phyloP scores from a whole-genome alignment of 1,284 basidiomycete species.

The Paramarasmius palmivorus region DNA sequence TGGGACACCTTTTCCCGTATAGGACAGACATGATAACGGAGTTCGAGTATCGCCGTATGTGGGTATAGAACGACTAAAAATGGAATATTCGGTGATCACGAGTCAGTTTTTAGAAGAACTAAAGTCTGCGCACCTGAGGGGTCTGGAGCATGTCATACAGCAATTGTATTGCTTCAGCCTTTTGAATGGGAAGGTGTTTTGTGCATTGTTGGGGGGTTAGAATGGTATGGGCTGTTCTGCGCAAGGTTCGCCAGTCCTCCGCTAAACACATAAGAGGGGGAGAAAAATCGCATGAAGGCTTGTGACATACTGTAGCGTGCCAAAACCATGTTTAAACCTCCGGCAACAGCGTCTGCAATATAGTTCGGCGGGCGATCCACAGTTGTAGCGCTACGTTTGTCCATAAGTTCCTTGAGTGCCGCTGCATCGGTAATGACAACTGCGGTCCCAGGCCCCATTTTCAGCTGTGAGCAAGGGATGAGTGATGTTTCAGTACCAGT shows the following conservation, averaged over 20 bases:
- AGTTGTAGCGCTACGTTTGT: slow-evolving; percentile 12
- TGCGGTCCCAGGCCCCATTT: slow-evolving; percentile 12
- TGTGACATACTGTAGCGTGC: slow-evolving; percentile 13
- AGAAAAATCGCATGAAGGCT: too few species aligned
- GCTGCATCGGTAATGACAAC: slow-evolving; percentile 15
- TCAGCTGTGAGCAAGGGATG: slow-evolving; percentile 10
- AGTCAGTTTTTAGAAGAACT: not conserved
- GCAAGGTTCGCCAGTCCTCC: slow-evolving; percentile 25
- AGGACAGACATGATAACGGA: slow-evolving; percentile 30
- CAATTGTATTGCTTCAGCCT: slow-evolving; percentile 31
- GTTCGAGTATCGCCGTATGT: slow-evolving; percentile 26
- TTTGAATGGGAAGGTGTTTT: slow-evolving; percentile 26
- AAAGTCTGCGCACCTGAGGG: slow-evolving; percentile 23
- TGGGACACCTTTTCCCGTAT: slow-evolving; percentile 30
- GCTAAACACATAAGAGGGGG: slow-evolving; percentile 14
- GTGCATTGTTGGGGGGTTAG: slow-evolving; percentile 26
- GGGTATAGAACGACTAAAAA: slow-evolving; percentile 26
- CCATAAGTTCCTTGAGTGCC: slow-evolving; percentile 18
- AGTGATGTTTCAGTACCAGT: not conserved
- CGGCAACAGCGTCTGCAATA: slow-evolving; percentile 14
- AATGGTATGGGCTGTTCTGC: slow-evolving; percentile 27
- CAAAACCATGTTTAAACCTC: slow-evolving; percentile 15
- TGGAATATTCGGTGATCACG: not conserved
- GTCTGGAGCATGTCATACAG: slow-evolving; percentile 30
- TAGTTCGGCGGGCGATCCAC: slow-evolving; percentile 13